Evolutionary conservation across 192 early-diverging fungal genomes (phyloP).

Genomic region (Globomyces pollinis-pini): DNA sequence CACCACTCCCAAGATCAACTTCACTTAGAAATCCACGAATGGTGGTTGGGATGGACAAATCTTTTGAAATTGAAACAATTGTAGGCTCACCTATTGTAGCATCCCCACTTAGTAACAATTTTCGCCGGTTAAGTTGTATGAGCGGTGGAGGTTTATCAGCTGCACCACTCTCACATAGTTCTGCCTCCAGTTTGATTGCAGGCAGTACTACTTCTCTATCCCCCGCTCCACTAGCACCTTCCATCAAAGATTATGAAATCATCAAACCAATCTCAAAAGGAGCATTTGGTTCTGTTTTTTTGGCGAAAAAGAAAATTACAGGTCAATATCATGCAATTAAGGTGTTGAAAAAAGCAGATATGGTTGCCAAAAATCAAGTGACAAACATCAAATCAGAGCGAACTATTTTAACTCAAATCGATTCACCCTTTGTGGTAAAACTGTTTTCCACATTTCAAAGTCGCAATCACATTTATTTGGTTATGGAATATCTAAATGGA

Average conservation of each 20-base stretch:
- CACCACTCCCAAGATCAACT: background rate
- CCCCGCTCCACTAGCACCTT: conserved; percentile 10
- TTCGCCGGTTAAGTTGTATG: conserved; percentile 3
- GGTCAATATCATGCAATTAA: conserved; percentile 87
- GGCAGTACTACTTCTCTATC: background rate
- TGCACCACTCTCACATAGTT: background rate
- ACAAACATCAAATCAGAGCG: conserved; percentile 83
- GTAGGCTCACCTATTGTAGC: conserved; percentile 15
- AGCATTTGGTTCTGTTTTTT: conserved; percentile 78
- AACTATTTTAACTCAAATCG: conserved; percentile 83
- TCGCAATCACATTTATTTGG: conserved; percentile 75
- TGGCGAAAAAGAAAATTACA: conserved; percentile 76
- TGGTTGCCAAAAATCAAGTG: conserved; percentile 89
- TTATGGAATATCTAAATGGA: conserved; percentile 84
- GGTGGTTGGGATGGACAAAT: conserved; percentile 32
- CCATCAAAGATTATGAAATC: conserved; percentile 83
- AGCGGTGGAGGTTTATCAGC: background rate
- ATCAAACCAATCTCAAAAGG: conserved; percentile 89
- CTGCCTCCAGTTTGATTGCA: background rate
- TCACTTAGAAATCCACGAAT: conserved; percentile 27
- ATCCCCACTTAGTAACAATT: background rate
- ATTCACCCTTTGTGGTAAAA: conserved; percentile 76
- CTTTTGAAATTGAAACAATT: conserved; percentile 34
- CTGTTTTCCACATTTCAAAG: conserved; percentile 79
- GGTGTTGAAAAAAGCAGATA: conserved; percentile 75